Conservation (phyloP, 2,329 filamentous ascomycete genomes). For the Trichoderma asperellum region DNA sequence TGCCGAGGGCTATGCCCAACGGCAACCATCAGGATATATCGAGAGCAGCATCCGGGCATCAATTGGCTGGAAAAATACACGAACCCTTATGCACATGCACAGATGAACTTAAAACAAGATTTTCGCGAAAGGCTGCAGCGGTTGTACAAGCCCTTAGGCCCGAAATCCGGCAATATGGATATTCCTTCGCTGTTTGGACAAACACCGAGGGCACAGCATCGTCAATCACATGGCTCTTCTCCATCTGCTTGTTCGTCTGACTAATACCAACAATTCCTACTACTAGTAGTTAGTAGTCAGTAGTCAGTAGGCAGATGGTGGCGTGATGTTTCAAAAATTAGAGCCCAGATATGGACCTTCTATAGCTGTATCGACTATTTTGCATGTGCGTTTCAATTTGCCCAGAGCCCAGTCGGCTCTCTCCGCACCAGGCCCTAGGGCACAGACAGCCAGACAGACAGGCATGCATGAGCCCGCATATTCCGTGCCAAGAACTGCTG, state of each 20-base stretch:
- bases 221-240: neutral
- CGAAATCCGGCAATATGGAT: neutral
- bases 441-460: neutral
- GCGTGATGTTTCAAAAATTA: neutral
- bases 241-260: neutral
- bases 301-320: neutral
- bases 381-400: neutral
- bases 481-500: neutral
- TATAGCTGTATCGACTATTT: neutral
- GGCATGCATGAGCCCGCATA: neutral
- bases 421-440: neutral
- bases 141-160: constrained; percentile 14
- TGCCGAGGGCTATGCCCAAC: neutral
- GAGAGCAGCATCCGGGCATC: neutral
- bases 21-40: neutral
- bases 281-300: neutral
- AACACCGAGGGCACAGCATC: neutral
- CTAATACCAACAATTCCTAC: neutral
- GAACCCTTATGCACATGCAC: neutral
- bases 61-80: neutral
- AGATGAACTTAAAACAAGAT: neutral
- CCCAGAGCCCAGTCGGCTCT: no score
- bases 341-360: no score
- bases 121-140: neutral
- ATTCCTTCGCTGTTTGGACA: neutral